Evolutionary conservation across 2,329 filamentous ascomycete species (phyloP).

Genomic region (Ceratocystis lukuohia): DNA sequence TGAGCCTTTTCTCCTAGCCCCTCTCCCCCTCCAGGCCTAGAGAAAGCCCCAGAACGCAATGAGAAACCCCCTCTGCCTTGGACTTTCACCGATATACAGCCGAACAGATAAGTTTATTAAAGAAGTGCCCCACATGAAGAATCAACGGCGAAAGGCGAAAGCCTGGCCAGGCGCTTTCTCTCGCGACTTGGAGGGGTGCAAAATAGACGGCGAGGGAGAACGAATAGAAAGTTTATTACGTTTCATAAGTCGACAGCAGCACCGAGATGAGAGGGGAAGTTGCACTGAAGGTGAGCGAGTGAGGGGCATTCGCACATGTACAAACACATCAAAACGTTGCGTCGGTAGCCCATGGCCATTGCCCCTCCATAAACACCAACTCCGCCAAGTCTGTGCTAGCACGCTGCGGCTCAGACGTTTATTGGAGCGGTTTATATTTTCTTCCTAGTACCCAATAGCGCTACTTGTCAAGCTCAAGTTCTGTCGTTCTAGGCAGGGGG

Average conservation of each 20-base stretch:
- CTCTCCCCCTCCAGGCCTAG: background rate
- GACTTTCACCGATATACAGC: conserved; percentile 5
- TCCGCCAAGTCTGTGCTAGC: background rate
- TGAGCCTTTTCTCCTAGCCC: background rate
- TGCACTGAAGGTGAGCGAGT: too few species aligned
- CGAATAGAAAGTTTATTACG: background rate
- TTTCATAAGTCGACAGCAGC: background rate
- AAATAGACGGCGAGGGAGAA: too few species aligned
- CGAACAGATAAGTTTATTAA: background rate
- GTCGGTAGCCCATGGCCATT: background rate
- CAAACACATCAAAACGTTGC: background rate
- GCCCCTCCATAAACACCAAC: background rate
- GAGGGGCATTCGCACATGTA: too few species aligned
- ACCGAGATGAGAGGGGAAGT: too few species aligned
- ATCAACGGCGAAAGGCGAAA: background rate
- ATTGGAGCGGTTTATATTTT: background rate
- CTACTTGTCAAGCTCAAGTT: background rate
- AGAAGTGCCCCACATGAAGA: background rate
- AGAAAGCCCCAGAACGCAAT: too few species aligned
- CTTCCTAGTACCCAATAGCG: background rate
- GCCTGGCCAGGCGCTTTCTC: background rate
- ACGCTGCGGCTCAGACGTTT: background rate
- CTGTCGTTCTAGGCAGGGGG: background rate
- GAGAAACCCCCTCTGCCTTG: background rate
- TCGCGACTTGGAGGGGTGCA: too few species aligned